These are phyloP conservation scores for Cylindrodendrum hubeiense DNA, from an alignment of 2,329 filamentous ascomycete genomes.

Conservation along the genomic window DNA sequence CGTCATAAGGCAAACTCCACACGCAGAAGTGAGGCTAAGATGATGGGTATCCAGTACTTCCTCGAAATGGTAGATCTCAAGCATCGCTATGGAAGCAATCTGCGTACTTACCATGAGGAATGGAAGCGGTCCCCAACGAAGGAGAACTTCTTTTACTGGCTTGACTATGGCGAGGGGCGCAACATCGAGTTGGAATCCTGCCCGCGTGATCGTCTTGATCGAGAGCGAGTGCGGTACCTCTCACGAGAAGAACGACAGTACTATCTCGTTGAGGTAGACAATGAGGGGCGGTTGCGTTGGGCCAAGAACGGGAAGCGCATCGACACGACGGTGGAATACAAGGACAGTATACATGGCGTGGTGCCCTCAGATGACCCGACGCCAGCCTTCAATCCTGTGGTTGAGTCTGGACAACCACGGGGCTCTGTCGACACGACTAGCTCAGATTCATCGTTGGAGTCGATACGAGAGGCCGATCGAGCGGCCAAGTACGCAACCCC, in stretches of 20 bases:
- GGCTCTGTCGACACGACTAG: slow-evolving; percentile 42
- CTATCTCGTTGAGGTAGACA: slow-evolving; percentile 84
- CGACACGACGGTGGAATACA: slow-evolving; percentile 80
- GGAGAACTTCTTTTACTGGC: slow-evolving; percentile 95
- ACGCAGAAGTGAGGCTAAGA: slow-evolving; percentile 76
- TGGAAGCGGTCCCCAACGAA: slow-evolving; percentile 84
- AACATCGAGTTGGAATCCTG: slow-evolving; percentile 77
- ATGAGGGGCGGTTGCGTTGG: slow-evolving; percentile 84
- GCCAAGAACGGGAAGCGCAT: slow-evolving; percentile 84
- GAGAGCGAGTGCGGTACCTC: slow-evolving; percentile 86
- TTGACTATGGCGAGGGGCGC: slow-evolving; percentile 84
- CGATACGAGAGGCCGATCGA: slow-evolving; percentile 68
- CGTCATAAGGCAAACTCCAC: slow-evolving; percentile 65
- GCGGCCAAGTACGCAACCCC: slow-evolving; percentile 75
- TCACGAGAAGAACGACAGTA: slow-evolving; percentile 84
- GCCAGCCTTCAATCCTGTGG: slow-evolving; percentile 60
- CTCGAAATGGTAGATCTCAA: slow-evolving; percentile 87
- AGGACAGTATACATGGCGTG: slow-evolving; percentile 83
- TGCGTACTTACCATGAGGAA: slow-evolving; percentile 83
- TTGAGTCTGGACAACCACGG: slow-evolving; percentile 25
- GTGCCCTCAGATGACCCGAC: slow-evolving; percentile 72
- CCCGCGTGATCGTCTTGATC: slow-evolving; percentile 79
- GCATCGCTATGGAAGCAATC: slow-evolving; percentile 87
- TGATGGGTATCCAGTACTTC: slow-evolving; percentile 90
- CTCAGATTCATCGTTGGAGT: slow-evolving; percentile 56